Evolutionary conservation across 2,329 filamentous ascomycete genomes (phyloP).

Genomic region (Pestalotiopsis fici): DNA sequence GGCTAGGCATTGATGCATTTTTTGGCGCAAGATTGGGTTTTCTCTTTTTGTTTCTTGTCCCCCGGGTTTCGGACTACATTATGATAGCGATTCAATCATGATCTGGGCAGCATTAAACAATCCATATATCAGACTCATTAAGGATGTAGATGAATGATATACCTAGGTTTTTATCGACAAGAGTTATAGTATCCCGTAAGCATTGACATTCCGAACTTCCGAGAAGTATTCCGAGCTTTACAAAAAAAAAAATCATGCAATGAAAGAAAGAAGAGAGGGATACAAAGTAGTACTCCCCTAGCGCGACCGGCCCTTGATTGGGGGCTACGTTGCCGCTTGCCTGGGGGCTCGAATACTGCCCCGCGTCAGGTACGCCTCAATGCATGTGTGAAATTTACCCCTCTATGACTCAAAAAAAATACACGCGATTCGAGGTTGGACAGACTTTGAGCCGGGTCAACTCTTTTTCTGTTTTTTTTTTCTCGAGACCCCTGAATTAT

Average conservation of each 20-base stretch:
- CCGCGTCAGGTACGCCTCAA: neutral
- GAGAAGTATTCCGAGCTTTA: no score
- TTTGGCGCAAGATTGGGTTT: neutral
- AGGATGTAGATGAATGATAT: neutral
- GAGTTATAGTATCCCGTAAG: no score
- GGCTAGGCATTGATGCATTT: neutral
- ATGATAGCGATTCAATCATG: neutral
- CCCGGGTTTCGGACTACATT: neutral
- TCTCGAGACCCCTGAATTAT: neutral
- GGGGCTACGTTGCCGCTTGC: neutral
- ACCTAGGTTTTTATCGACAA: no score
- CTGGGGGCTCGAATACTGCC: neutral
- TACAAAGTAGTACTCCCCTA: neutral
- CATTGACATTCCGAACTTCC: no score
- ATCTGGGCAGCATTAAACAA: neutral
- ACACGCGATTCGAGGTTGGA: neutral
- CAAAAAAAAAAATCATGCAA: no score
- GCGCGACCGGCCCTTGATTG: neutral
- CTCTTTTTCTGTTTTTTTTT: neutral
- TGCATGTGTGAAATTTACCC: slow-evolving; percentile 8
- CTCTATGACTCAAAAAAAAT: slow-evolving; percentile 11
- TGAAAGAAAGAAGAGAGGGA: no score
- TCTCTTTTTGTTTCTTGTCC: neutral
- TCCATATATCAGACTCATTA: neutral
- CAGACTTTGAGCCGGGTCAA: neutral